Evolutionary conservation across 768 basidiomycete species (phyloP).

Genomic region (Mycena chlorophos): DNA sequence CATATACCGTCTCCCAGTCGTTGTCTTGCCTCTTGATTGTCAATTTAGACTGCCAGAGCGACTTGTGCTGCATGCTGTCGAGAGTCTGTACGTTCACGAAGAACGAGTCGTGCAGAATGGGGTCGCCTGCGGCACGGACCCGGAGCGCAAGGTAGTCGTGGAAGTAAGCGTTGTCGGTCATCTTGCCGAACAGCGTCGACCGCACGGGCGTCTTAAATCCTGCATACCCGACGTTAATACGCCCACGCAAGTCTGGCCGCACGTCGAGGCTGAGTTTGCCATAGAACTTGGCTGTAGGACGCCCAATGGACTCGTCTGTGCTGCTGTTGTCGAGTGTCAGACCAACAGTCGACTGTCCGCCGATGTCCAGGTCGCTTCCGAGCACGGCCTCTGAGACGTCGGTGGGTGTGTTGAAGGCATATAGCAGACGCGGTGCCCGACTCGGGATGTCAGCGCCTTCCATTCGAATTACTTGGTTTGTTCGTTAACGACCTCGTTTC

Average conservation of each 20-base stretch:
- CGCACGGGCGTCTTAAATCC: constrained; percentile 86
- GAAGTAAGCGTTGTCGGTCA: constrained; percentile 79
- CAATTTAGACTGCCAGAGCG: constrained; percentile 95
- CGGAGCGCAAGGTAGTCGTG: constrained; percentile 83
- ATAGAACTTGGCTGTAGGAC: constrained; percentile 67
- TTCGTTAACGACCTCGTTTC: constrained; percentile 1
- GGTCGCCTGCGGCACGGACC: constrained; percentile 74
- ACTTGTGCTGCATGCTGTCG: constrained; percentile 65
- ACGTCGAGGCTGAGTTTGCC: constrained; percentile 77
- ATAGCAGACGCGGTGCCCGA: constrained; percentile 63
- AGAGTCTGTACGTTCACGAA: constrained; percentile 94
- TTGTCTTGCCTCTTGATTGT: constrained; percentile 67
- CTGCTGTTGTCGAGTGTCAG: constrained; percentile 66
- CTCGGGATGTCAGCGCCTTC: constrained; percentile 66
- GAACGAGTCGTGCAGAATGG: constrained; percentile 78
- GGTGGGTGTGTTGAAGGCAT: constrained; percentile 58
- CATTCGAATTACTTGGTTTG: constrained; percentile 67
- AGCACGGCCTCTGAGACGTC: constrained; percentile 66
- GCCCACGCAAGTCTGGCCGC: constrained; percentile 61
- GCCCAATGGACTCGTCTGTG: constrained; percentile 45
- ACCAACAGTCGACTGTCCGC: constrained; percentile 76
- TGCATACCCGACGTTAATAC: constrained; percentile 83
- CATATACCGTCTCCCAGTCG: constrained; percentile 81
- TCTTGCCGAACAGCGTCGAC: constrained; percentile 83
- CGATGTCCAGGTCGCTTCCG: constrained; percentile 88